phyloP scores from a whole-genome alignment of 2,329 filamentous ascomycete species.

The Bipolaris gigantea region DNA sequence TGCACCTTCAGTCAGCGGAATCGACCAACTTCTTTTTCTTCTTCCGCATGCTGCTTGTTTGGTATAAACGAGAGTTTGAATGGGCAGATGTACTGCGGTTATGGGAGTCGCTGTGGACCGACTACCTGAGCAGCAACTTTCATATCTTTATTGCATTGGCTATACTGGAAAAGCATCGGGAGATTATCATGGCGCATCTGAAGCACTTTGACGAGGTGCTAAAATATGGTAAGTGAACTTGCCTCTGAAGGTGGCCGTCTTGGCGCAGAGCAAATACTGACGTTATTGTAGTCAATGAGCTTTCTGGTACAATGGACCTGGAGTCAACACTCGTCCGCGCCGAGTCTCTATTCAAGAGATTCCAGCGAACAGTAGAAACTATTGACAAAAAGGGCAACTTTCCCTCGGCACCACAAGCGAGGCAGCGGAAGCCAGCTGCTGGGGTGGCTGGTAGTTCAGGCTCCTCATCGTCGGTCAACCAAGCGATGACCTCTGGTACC shows the following conservation, averaged over 20 bases:
- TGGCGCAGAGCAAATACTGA: slow-evolving; percentile 9
- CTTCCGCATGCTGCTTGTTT: slow-evolving; percentile 97
- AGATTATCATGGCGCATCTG: slow-evolving; percentile 93
- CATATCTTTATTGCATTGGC: slow-evolving; percentile 93
- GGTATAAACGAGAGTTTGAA: slow-evolving; percentile 97
- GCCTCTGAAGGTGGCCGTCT: not conserved
- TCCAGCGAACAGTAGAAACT: slow-evolving; percentile 84
- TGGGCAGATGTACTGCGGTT: slow-evolving; percentile 84
- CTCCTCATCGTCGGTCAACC: slow-evolving; percentile 13
- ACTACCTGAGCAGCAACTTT: slow-evolving; percentile 84
- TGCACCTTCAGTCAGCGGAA: slow-evolving; percentile 85
- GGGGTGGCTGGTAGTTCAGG: slow-evolving; percentile 37
- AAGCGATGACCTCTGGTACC: slow-evolving; percentile 32
- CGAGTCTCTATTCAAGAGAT: slow-evolving; percentile 84
- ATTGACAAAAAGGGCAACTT: slow-evolving; percentile 92
- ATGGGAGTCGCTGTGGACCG: slow-evolving; percentile 95
- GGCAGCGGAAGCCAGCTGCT: slow-evolving; percentile 52
- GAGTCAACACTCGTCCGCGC: slow-evolving; percentile 83
- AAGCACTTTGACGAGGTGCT: slow-evolving; percentile 95
- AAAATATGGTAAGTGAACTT: slow-evolving; percentile 74
- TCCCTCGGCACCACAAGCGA: slow-evolving; percentile 57
- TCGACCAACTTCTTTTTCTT: slow-evolving; percentile 99
- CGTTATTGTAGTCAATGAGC: slow-evolving; percentile 74
- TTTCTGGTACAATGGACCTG: slow-evolving; percentile 90
- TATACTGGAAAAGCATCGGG: slow-evolving; percentile 92